A percentile compares a stretch with the other conserved stretches of the same genome.
Conservation (phyloP, 768 basidiomycete genomes). For the Termitomyces sp. region DNA sequence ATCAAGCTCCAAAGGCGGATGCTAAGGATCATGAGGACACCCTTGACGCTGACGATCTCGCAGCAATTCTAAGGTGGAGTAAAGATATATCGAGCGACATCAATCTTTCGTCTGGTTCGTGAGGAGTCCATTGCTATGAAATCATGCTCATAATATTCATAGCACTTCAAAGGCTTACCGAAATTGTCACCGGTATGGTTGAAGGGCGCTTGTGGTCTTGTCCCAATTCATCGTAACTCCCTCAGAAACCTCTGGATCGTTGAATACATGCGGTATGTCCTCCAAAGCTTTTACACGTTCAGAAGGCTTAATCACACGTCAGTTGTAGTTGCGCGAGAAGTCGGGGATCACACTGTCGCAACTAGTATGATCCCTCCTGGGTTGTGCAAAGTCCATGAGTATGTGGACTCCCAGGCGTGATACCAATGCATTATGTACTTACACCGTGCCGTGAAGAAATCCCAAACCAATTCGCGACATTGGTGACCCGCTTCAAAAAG, state of each 20-base stretch:
- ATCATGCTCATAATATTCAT: background rate
- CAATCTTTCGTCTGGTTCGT: slow-evolving; percentile 54
- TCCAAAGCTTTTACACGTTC: background rate
- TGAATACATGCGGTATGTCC: slow-evolving; percentile 49
- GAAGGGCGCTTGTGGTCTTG: background rate
- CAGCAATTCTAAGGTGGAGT: slow-evolving; percentile 68
- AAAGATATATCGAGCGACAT: slow-evolving; percentile 73
- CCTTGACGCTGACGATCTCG: slow-evolving; percentile 56
- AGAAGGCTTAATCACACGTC: background rate
- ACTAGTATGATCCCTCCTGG: slow-evolving; percentile 60
- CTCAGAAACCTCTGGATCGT: slow-evolving; percentile 59
- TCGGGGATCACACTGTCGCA: slow-evolving; percentile 65
- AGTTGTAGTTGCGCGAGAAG: slow-evolving; percentile 66
- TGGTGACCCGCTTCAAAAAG: slow-evolving; percentile 56
- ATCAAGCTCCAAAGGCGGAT: slow-evolving; percentile 26
- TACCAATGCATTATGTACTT: background rate
- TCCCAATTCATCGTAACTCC: background rate
- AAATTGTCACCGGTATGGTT: slow-evolving; percentile 59
- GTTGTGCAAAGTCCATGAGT: slow-evolving; percentile 67
- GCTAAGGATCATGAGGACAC: slow-evolving; percentile 48
- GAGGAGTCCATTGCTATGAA: background rate
- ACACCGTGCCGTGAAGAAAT: slow-evolving; percentile 32
- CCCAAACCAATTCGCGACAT: slow-evolving; percentile 56
- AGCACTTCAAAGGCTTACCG: slow-evolving; percentile 66
- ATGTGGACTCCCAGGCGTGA: slow-evolving; percentile 13